Conservation (phyloP, 768 basidiomycete genomes). For the Cyclocybe cylindracea region DNA sequence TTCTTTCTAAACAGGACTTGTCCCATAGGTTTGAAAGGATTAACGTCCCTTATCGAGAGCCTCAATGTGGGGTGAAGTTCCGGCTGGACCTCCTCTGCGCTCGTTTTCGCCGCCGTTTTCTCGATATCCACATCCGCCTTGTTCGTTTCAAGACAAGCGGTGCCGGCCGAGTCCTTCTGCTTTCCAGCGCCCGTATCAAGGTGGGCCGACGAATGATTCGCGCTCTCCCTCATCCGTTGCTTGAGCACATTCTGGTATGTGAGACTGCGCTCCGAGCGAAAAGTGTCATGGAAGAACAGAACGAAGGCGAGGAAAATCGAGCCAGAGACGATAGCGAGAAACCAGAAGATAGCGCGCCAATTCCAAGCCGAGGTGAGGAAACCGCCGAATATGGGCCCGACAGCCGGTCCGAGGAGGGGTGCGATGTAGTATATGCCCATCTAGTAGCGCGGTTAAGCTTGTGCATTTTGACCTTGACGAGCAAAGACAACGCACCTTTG, state of each 20-base stretch:
- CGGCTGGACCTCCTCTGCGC: slow-evolving; percentile 16
- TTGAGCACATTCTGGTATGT: slow-evolving; percentile 72
- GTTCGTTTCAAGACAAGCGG: slow-evolving; percentile 1
- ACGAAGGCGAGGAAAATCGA: slow-evolving; percentile 56
- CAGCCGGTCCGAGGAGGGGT: slow-evolving; percentile 71
- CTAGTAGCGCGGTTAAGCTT: slow-evolving; percentile 18
- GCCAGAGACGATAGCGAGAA: slow-evolving; percentile 66
- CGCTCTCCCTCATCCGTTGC: slow-evolving; percentile 27
- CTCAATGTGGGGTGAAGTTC: slow-evolving; percentile 32
- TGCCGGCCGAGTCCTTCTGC: neutral
- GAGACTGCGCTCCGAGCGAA: slow-evolving; percentile 78
- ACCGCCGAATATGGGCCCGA: slow-evolving; percentile 76
- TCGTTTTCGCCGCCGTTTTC: slow-evolving; percentile 26
- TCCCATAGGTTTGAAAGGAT: slow-evolving; percentile 66
- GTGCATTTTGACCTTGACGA: neutral
- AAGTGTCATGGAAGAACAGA: slow-evolving; percentile 79
- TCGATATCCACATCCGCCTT: slow-evolving; percentile 14
- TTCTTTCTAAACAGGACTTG: slow-evolving; percentile 60
- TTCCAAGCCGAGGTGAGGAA: slow-evolving; percentile 61
- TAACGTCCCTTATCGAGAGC: slow-evolving; percentile 70
- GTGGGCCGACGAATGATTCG: slow-evolving; percentile 11
- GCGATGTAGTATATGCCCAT: slow-evolving; percentile 84
- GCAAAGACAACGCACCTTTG: slow-evolving; percentile 35
- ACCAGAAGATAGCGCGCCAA: slow-evolving; percentile 88
- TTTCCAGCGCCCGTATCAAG: neutral